phyloP scores from a whole-genome alignment of 129 eudicot genomes.

The Lactuca saligna region DNA sequence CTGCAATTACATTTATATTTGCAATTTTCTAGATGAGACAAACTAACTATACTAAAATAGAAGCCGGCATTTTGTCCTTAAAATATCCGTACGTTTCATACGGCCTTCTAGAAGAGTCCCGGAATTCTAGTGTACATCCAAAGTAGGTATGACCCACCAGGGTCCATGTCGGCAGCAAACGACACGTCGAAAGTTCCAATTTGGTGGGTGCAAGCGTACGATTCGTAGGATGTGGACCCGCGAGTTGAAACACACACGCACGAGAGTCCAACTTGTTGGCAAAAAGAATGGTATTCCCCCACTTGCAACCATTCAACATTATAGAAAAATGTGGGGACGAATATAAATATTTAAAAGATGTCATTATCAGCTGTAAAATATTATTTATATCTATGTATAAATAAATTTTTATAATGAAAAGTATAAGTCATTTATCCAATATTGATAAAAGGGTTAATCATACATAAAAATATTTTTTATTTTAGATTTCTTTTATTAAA shows the following conservation, averaged over 20 bases:
- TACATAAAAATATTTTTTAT: no score
- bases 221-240: conserved; percentile 24
- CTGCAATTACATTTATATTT: not conserved
- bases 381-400: no score
- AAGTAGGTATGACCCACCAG: conserved; percentile 12
- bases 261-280: conserved; percentile 6
- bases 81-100: conserved; percentile 18
- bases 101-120: conserved; percentile 15
- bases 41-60: not conserved
- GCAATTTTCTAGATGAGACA: conserved; percentile 3
- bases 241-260: conserved; percentile 18
- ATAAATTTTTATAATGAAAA: no score
- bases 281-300: conserved; percentile 13
- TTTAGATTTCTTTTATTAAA: no score
- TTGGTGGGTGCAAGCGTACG: conserved; percentile 36
- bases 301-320: not conserved
- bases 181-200: conserved; percentile 26
- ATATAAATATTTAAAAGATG: no score
- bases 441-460: no score
- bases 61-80: not conserved
- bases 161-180: conserved; percentile 19
- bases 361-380: no score
- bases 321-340: not conserved
- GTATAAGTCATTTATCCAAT: not conserved
- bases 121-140: not conserved